Evolutionary conservation across 2,329 filamentous ascomycete species (phyloP), one percentile per base, ranked within the genome.

Genomic region (Colletotrichum shisoi): DNA sequence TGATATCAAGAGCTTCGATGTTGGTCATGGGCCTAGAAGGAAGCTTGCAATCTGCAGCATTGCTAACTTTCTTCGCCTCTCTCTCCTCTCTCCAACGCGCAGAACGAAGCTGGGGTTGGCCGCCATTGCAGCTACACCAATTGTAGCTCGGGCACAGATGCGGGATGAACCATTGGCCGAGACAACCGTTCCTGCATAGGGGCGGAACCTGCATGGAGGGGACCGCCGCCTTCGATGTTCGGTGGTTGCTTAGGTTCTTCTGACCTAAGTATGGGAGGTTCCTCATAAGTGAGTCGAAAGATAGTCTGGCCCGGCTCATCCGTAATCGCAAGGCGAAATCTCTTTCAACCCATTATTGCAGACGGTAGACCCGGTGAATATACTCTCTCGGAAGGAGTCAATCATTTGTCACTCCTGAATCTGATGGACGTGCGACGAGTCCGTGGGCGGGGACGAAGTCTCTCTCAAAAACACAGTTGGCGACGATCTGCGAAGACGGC

Each of bases 141-240:
- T 17, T n/a, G 44, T 48, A 34, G 56, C 42, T 37, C n/a, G 49
- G 56, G 13, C 42, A 37, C n/a, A 8, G 27, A 57, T 37, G 42
- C 21, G 31, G 21, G 37, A 52, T 40, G 65, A 51, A 42, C 19
- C 37, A 59, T 64, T 67, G 64, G 61, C 54, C 44, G 40, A 56
- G 61, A 49, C 54, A 31, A 24, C 34, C 37, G 65, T 64, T 64
- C 64, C 65, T 67, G 65, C 61, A 65, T 65, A 54, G 24, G 8
- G 49, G 65, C 61, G 61, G 61, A 67, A 64, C 54, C 49, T 49
- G 54, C 64, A 60, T 60, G 48, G 65, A 54, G 53, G 37, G 46
- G 39, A 54, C 62, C 62, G 31, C 31, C 1, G 8, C 31, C 8
- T 34, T 34, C 62, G 65, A 65, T 56, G 56, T 65, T 13, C 54